These are phyloP conservation scores for Penicillium antarcticum DNA, from an alignment of 495 filamentous ascomycete species.

Conservation along the genomic window DNA sequence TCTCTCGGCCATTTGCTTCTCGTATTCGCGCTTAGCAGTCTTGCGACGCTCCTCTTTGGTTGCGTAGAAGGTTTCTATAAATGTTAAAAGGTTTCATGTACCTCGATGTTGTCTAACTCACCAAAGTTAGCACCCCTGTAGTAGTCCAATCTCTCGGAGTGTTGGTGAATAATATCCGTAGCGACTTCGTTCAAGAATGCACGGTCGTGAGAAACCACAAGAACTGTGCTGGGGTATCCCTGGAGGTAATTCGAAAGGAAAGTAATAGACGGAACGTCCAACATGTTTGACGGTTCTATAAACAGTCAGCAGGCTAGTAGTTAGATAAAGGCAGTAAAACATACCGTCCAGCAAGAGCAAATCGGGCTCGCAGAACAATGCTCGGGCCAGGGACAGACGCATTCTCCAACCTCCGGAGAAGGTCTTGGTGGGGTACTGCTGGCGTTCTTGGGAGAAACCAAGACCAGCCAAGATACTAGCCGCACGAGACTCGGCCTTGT, in stretches of 20 bases:
- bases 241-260: slow-evolving; percentile 97
- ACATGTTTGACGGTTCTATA: slow-evolving; percentile 98
- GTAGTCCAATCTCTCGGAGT: slow-evolving; percentile 95
- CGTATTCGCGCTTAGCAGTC: slow-evolving; percentile 94
- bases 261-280: slow-evolving; percentile 99
- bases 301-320: slow-evolving; percentile 18
- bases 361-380: slow-evolving; percentile 97
- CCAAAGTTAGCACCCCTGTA: slow-evolving; percentile 96
- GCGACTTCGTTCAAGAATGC: slow-evolving; percentile 98
- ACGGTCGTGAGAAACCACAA: slow-evolving; percentile 98
- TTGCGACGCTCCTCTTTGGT: slow-evolving; percentile 97
- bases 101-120: slow-evolving; percentile 20
- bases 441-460: slow-evolving; percentile 90
- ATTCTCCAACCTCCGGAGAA: slow-evolving; percentile 99
- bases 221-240: slow-evolving; percentile 86
- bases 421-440: slow-evolving; percentile 90
- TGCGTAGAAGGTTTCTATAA: slow-evolving; percentile 85
- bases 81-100: slow-evolving; percentile 12
- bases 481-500: slow-evolving; percentile 93
- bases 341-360: slow-evolving; percentile 83
- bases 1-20: slow-evolving; percentile 93
- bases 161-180: slow-evolving; percentile 99
- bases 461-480: slow-evolving; percentile 95
- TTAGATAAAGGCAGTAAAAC: neutral
- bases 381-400: slow-evolving; percentile 90